A percentile compares a stretch with the other conserved stretches of the same genome.
Evolutionary conservation across 257 asterid genomes (phyloP).

Genomic region (Nicotiana sylvestris): DNA sequence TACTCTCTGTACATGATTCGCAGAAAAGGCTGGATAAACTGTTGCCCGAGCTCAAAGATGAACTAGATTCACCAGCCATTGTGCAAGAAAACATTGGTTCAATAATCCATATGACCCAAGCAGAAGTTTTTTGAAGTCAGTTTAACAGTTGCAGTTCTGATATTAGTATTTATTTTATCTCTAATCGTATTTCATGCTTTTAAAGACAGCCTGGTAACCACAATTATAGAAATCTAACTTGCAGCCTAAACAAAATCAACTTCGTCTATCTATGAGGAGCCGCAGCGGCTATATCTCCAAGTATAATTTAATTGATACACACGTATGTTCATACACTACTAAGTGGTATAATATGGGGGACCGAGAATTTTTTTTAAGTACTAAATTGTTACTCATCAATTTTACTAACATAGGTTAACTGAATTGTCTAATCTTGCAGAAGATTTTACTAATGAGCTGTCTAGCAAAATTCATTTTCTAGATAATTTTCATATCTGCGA

Average conservation of each 20-base stretch:
- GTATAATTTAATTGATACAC: no score
- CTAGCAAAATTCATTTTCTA: background rate
- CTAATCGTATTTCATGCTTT: background rate
- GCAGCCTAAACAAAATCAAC: no score
- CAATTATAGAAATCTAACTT: no score
- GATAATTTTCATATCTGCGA: background rate
- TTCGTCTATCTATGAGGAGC: no score
- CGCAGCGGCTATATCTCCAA: no score
- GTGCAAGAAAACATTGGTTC: background rate
- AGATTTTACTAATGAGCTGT: background rate
- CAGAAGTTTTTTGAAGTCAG: background rate
- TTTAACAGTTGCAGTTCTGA: background rate
- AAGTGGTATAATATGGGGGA: no score
- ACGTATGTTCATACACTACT: no score
- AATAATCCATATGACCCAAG: background rate
- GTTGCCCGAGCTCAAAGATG: background rate
- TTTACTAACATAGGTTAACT: background rate
- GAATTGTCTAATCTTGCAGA: background rate
- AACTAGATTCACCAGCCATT: no score
- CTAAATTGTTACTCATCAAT: background rate
- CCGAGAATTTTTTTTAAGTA: background rate
- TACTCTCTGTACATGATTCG: background rate
- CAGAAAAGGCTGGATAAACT: background rate
- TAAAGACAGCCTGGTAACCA: background rate
- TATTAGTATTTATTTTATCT: background rate